Conservation (phyloP, 192 early-diverging fungal species). For the Spizellomyces punctatus region DNA sequence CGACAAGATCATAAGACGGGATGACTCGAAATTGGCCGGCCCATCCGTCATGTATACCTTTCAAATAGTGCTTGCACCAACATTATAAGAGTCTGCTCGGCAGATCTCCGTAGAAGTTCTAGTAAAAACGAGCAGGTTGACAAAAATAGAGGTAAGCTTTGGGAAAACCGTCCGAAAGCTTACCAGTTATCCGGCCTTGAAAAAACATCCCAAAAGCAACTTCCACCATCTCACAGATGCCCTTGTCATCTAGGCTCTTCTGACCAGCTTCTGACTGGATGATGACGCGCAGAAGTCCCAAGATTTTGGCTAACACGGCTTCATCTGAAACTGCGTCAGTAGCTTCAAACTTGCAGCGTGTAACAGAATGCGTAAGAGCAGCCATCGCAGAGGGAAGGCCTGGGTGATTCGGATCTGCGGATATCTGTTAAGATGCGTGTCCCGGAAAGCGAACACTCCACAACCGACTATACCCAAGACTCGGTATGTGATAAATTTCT, state of each 20-base stretch:
- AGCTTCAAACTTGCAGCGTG: constrained; percentile 95
- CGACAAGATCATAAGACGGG: not conserved
- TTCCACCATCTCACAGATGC: constrained; percentile 97
- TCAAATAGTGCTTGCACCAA: constrained; percentile 78
- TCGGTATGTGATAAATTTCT: constrained; percentile 85
- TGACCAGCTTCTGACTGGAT: constrained; percentile 62
- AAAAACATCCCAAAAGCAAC: constrained; percentile 97
- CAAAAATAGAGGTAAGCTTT: not conserved
- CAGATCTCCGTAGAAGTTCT: constrained; percentile 77
- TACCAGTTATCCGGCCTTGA: constrained; percentile 83
- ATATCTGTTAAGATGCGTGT: not conserved
- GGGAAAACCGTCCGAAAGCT: not conserved
- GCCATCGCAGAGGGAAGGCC: constrained; percentile 71
- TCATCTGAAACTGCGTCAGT: constrained; percentile 94
- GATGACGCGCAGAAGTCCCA: constrained; percentile 77
- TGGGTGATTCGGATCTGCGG: constrained; percentile 60
- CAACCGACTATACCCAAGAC: constrained; percentile 52
- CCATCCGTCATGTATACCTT: constrained; percentile 29
- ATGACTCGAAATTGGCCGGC: no score
- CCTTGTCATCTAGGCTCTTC: constrained; percentile 85
- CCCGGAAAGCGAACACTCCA: no score
- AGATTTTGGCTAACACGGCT: constrained; percentile 87
- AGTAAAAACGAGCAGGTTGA: not conserved
- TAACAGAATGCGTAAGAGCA: constrained; percentile 76
- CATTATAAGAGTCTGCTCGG: constrained; percentile 77